Conservation (phyloP, 805 yeast species). For the Metschnikowia similis region DNA sequence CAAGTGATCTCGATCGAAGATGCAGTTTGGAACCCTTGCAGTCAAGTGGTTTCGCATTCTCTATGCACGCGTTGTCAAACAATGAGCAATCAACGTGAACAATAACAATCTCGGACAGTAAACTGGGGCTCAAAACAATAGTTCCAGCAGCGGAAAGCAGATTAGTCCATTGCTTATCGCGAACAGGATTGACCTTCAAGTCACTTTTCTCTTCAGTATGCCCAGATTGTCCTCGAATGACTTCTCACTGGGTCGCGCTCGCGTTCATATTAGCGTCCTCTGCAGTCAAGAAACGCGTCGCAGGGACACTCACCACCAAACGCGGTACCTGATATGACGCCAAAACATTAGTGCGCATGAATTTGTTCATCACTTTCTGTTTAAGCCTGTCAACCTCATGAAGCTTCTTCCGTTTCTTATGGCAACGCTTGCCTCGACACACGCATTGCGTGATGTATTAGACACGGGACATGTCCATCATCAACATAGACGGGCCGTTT, state of each 20-base stretch:
- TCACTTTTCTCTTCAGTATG: no score
- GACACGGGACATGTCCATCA: not conserved
- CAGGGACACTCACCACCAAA: slow-evolving; percentile 8
- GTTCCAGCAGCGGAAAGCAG: no score
- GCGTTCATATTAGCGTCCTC: not conserved
- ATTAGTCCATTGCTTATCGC: no score
- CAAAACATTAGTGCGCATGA: not conserved
- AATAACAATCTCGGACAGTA: no score
- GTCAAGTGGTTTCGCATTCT: no score
- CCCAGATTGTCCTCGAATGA: not conserved
- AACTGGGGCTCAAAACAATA: no score
- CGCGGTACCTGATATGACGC: slow-evolving; percentile 2
- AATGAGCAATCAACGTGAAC: no score
- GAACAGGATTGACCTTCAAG: no score
- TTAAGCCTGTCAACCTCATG: not conserved
- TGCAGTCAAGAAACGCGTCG: slow-evolving; percentile 8
- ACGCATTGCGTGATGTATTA: not conserved
- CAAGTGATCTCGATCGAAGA: no score
- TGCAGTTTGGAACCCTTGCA: no score
- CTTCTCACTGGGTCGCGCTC: not conserved
- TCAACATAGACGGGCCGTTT: not conserved
- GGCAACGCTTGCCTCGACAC: not conserved
- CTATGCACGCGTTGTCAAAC: no score
- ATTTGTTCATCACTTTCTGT: not conserved
- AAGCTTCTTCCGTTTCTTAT: not conserved